phyloP scores from a whole-genome alignment of 176 grass and related monocot genomes.

The Alloteropsis semialata region DNA sequence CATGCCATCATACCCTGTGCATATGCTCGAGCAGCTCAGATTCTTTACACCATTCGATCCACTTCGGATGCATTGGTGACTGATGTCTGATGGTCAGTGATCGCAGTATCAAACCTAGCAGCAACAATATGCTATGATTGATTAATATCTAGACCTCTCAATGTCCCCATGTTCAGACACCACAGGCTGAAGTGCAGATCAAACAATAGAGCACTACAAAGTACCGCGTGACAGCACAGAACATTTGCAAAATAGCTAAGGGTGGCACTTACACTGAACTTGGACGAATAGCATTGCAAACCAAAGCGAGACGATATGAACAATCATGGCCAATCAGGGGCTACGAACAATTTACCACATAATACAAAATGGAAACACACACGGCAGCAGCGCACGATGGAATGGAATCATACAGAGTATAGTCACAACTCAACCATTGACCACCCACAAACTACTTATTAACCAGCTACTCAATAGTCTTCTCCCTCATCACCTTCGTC shows the following conservation, averaged over 20 bases:
- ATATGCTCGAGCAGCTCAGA: not conserved
- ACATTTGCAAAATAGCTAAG: slow-evolving; percentile 5
- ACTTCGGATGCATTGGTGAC: not conserved
- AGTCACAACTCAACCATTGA: slow-evolving; percentile 37
- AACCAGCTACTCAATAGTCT: slow-evolving; percentile 66
- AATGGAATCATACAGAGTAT: slow-evolving; percentile 31
- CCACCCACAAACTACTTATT: slow-evolving; percentile 50
- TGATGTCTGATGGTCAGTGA: not conserved
- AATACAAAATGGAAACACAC: slow-evolving; percentile 40
- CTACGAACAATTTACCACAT: slow-evolving; percentile 47
- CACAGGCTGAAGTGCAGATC: not conserved
- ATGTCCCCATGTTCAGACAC: not conserved
- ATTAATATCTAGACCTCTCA: not conserved
- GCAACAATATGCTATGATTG: not conserved
- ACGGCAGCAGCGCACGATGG: slow-evolving; percentile 39
- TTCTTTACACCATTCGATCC: not conserved
- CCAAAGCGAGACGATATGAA: slow-evolving; percentile 34
- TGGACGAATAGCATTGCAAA: slow-evolving; percentile 27
- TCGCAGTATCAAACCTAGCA: not conserved
- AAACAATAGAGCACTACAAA: not conserved
- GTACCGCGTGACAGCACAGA: not conserved
- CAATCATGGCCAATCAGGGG: slow-evolving; percentile 41
- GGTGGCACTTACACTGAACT: slow-evolving; percentile 8
- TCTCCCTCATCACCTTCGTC: slow-evolving; percentile 68
- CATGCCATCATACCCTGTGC: not conserved